These are phyloP conservation scores for Amylostereum areolatum DNA, from an alignment of 1,284 basidiomycete genomes.

Conservation along the genomic window DNA sequence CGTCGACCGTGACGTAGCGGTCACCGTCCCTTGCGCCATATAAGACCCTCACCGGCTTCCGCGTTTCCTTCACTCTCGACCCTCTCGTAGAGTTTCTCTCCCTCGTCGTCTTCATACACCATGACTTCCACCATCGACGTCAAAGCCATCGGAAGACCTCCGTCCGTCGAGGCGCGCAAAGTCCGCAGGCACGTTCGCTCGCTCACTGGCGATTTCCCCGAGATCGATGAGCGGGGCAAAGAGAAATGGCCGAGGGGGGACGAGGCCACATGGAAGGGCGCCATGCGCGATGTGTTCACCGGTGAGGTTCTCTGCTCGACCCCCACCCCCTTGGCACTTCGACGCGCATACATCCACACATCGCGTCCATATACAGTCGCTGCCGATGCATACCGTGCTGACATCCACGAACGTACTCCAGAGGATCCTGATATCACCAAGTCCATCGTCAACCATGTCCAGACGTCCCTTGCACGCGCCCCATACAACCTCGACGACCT, in stretches of 20 bases:
- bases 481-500: constrained; percentile 82
- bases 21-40: too few relatives aligned
- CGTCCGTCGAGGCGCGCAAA: constrained; percentile 19
- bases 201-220: constrained; percentile 71
- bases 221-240: constrained; percentile 66
- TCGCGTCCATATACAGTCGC: not conserved
- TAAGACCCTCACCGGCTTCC: too few relatives aligned
- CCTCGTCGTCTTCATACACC: not conserved
- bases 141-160: constrained; percentile 54
- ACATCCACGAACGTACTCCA: constrained; percentile 18
- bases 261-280: constrained; percentile 72
- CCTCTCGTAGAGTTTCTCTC: too few relatives aligned
- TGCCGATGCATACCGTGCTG: not conserved
- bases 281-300: constrained; percentile 50
- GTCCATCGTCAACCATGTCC: constrained; percentile 80
- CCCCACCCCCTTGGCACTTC: too few relatives aligned
- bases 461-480: constrained; percentile 83
- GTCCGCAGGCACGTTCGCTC: constrained; percentile 66
- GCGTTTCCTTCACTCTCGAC: too few relatives aligned
- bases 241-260: constrained; percentile 86
- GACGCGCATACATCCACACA: too few relatives aligned
- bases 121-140: constrained; percentile 59
- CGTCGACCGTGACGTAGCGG: too few relatives aligned
- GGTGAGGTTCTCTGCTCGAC: constrained; percentile 35
- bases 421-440: constrained; percentile 67